These are phyloP conservation scores for Pseudocercospora musae DNA, from an alignment of 2,329 filamentous ascomycete species.

Conservation along the genomic window DNA sequence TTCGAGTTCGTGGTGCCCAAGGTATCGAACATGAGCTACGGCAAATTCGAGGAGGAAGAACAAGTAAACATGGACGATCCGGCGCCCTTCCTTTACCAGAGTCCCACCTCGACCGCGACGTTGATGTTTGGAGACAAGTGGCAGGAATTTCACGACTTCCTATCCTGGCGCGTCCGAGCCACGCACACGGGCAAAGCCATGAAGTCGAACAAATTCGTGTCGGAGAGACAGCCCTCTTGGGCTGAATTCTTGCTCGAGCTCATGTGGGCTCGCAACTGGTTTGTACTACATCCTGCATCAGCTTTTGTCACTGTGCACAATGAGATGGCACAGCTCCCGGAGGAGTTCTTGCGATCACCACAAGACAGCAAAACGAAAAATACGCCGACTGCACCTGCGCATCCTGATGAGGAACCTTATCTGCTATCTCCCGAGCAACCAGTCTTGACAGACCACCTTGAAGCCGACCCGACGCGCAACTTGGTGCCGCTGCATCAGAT, in stretches of 20 bases:
- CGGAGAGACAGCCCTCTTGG: constrained; percentile 69
- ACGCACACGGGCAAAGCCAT: constrained; percentile 25
- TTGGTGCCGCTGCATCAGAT: constrained; percentile 40
- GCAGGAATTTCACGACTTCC: constrained; percentile 78
- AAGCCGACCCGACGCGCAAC: constrained; percentile 46
- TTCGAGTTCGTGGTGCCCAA: constrained; percentile 52
- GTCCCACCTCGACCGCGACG: constrained; percentile 75
- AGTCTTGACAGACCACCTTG: constrained; percentile 35
- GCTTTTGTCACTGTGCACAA: constrained; percentile 70
- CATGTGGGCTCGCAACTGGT: constrained; percentile 72
- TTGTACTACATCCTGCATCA: constrained; percentile 69
- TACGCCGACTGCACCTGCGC: not conserved
- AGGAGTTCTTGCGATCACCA: constrained; percentile 52
- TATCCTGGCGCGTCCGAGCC: constrained; percentile 55
- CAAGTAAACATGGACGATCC: constrained; percentile 33
- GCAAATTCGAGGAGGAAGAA: constrained; percentile 25
- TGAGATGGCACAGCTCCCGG: constrained; percentile 69
- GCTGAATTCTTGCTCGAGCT: constrained; percentile 75
- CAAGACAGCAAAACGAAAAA: constrained; percentile 6
- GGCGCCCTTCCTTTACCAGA: constrained; percentile 77
- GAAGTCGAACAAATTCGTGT: constrained; percentile 54
- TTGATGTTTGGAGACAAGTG: constrained; percentile 84
- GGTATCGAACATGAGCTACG: constrained; percentile 37
- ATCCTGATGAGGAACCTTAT: constrained; percentile 35
- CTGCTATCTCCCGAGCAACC: constrained; percentile 31